Evolutionary conservation across 352 stramenopile species (phyloP).

Genomic region (Globisporangium sylvaticum): DNA sequence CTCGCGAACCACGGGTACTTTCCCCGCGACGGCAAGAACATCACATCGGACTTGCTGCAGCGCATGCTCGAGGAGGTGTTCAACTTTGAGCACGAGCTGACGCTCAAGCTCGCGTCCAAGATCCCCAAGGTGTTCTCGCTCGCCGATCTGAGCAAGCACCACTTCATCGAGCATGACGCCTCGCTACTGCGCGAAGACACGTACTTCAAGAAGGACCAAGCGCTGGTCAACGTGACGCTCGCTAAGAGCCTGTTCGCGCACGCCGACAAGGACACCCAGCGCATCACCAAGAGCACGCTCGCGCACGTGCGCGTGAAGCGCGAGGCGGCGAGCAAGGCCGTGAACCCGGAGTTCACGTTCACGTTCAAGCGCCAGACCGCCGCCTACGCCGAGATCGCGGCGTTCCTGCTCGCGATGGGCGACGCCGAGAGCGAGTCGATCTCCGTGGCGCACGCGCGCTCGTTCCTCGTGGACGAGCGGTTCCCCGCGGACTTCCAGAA

Average conservation of each 20-base stretch:
- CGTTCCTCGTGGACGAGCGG: conserved; percentile 43
- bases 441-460: conserved; percentile 31
- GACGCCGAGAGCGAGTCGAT: conserved; percentile 29
- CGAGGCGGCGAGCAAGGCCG: conserved; percentile 30
- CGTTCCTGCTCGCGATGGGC: conserved; percentile 44
- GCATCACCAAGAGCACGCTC: conserved; percentile 23
- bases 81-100: conserved; percentile 36
- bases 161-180: conserved; percentile 66
- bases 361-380: conserved; percentile 26
- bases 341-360: conserved; percentile 41
- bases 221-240: conserved; percentile 38
- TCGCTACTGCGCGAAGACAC: conserved; percentile 58
- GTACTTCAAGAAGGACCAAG: conserved; percentile 36
- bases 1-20: conserved; percentile 39
- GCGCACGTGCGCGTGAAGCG: conserved; percentile 30
- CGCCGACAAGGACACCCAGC: conserved; percentile 14
- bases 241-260: conserved; percentile 28
- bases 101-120: conserved; percentile 23
- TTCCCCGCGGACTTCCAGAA: conserved; percentile 41
- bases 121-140: conserved; percentile 33
- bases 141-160: conserved; percentile 42
- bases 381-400: conserved; percentile 45
- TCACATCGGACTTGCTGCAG: conserved; percentile 37
- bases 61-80: conserved; percentile 39
- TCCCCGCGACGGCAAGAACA: conserved; percentile 32